These are phyloP conservation scores for Trichosporon asahii DNA, from an alignment of 1,284 basidiomycete species.

Conservation along the genomic window DNA sequence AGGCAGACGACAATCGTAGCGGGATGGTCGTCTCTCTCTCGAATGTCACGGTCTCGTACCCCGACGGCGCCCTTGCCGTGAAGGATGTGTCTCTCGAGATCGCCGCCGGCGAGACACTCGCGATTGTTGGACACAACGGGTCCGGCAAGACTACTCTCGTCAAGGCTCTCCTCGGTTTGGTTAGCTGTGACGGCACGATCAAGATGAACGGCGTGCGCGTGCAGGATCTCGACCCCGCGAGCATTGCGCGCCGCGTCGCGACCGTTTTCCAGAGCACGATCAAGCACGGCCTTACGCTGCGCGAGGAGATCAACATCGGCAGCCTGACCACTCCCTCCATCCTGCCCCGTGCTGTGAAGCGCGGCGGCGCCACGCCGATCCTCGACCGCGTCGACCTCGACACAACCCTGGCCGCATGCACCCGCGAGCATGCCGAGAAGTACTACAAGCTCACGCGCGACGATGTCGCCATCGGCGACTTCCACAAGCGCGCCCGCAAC, in stretches of 20 bases:
- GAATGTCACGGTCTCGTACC: not conserved
- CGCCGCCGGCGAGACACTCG: slow-evolving; percentile 68
- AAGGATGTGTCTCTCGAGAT: slow-evolving; percentile 63
- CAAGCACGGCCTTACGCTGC: slow-evolving; percentile 67
- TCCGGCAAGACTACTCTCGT: slow-evolving; percentile 44
- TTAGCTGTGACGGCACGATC: slow-evolving; percentile 57
- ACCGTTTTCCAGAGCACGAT: slow-evolving; percentile 77
- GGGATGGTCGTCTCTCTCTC: not conserved
- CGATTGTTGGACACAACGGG: slow-evolving; percentile 46
- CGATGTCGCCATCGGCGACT: not conserved
- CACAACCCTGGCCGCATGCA: not conserved
- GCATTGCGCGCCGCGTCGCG: slow-evolving; percentile 66
- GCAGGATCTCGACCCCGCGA: slow-evolving; percentile 60
- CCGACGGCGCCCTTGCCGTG: not conserved
- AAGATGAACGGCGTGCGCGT: slow-evolving; percentile 66
- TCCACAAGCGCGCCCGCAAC: not conserved
- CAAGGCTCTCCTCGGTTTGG: slow-evolving; percentile 68
- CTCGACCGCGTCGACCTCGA: slow-evolving; percentile 27
- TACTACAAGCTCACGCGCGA: not conserved
- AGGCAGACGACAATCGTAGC: not conserved
- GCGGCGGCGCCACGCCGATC: slow-evolving; percentile 61
- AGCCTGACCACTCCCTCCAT: slow-evolving; percentile 51
- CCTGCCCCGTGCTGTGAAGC: slow-evolving; percentile 61
- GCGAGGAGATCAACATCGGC: slow-evolving; percentile 74
- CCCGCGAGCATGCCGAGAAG: not conserved